A percentile compares a stretch with the other conserved stretches of the same genome.
These are phyloP conservation scores for Aspergillus flavus DNA, from an alignment of 2,329 filamentous ascomycete genomes.

Conservation along the genomic window DNA sequence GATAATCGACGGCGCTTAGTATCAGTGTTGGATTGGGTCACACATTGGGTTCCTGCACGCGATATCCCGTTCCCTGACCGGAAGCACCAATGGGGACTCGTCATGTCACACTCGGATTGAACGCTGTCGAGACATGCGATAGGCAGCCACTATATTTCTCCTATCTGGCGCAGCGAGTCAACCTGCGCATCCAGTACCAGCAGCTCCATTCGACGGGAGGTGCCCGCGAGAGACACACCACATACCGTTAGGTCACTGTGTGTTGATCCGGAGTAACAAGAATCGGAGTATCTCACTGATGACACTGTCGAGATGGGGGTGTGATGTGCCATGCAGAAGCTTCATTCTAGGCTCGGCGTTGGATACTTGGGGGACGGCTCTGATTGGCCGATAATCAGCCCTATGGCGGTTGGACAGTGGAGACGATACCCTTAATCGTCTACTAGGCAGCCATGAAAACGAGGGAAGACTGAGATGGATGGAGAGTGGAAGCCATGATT, in stretches of 20 bases:
- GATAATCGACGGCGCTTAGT: background rate
- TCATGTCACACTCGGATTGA: background rate
- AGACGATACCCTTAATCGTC: background rate
- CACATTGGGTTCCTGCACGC: background rate
- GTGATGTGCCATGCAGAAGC: slow-evolving; percentile 3
- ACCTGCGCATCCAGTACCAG: too few relatives aligned
- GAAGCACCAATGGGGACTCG: background rate
- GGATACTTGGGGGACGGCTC: too few relatives aligned
- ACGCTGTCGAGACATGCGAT: background rate
- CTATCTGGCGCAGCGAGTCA: background rate
- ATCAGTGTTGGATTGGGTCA: background rate
- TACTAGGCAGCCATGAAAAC: slow-evolving; percentile 2
- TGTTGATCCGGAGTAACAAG: background rate
- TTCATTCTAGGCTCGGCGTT: background rate
- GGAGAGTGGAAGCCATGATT: background rate
- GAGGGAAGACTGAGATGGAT: background rate
- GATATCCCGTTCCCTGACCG: background rate
- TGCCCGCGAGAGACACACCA: background rate
- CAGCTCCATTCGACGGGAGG: background rate
- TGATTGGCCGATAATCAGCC: background rate
- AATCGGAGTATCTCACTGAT: background rate
- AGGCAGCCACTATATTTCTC: background rate
- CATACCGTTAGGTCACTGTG: background rate
- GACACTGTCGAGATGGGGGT: background rate
- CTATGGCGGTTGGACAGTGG: background rate